Evolutionary conservation across 306 rosid genomes (phyloP).

Genomic region (Quercus gilva): DNA sequence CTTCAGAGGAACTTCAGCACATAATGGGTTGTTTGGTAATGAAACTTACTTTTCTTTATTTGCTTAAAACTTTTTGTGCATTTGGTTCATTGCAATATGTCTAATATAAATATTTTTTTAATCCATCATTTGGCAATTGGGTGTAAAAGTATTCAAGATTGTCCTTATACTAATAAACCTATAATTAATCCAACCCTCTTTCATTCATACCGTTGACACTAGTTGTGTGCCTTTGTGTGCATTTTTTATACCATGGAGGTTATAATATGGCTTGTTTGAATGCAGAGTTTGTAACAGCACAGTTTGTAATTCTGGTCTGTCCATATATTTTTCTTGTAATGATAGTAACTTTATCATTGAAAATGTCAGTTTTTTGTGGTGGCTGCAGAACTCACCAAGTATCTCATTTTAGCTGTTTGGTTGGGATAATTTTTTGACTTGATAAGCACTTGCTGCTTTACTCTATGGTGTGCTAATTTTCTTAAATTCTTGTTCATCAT

Average conservation of each 20-base stretch:
- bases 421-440: neutral
- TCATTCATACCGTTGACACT: neutral
- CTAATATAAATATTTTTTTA: neutral
- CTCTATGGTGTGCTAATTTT: neutral
- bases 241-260: neutral
- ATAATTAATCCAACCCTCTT: neutral
- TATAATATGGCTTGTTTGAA: neutral
- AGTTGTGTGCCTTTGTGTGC: neutral
- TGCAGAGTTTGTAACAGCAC: no score
- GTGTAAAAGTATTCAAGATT: slow-evolving; percentile 3
- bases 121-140: slow-evolving; percentile 14
- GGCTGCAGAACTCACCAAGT: neutral
- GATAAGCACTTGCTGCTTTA: neutral
- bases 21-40: slow-evolving; percentile 85
- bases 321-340: neutral
- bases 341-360: neutral
- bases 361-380: neutral
- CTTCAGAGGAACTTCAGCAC: slow-evolving; percentile 89
- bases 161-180: neutral
- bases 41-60: slow-evolving; percentile 29
- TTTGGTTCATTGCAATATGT: neutral
- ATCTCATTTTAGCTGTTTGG: neutral
- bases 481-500: neutral
- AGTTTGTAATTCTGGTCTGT: neutral
- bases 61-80: neutral